Evolutionary conservation across 83 land plant species (phyloP), one percentile per base, ranked within the genome.

Genomic region (Diphasiastrum complanatum): DNA sequence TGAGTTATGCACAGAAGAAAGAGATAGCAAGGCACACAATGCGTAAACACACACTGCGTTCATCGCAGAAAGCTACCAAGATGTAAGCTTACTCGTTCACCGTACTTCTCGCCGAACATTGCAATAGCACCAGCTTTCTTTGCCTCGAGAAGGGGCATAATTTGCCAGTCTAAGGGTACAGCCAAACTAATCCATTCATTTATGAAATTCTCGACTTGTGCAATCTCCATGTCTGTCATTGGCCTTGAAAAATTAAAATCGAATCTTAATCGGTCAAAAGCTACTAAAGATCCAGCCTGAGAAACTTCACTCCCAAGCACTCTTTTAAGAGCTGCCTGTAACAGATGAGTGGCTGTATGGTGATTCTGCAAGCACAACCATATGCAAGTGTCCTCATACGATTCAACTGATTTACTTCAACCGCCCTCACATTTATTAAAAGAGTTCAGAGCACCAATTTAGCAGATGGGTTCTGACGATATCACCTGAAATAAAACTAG

Each of bases 101-200:
- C 95, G 70, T 91, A 91, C 65, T 91, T 91, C 61, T 91, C 97
- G 35, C 95, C 95, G 70, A 91, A 91, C 97, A 91, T 91, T 16
- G 95, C 95, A 66, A 91, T 79, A 18, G 97, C 97, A 8, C 97
- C 97, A 66, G 86, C 82, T 45, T 55, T 70, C 63, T 91, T 91
- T 19, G 97, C 97, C 25, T 82, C 95, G 25, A 38, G 43, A 24
- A 91, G 69, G 47, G 81, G 63, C 97, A 91, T 91, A 18, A 85
- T 77, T 61, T 78, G 76, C 2, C 90, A 76, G 51, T 81, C 56
- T 22, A 91, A 78, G 37, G 60, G 56, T 24, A 83, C 79, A 45
- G 82, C 80, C 85, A 78, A 70, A 40, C 91, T 80, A 60, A 91
- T 83, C 97, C 97, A 91, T 50, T 48, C 41, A 68, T 91, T 91